Evolutionary conservation across 148 eudicot species (phyloP).

Genomic region (Rhododendron ferrugineum): DNA sequence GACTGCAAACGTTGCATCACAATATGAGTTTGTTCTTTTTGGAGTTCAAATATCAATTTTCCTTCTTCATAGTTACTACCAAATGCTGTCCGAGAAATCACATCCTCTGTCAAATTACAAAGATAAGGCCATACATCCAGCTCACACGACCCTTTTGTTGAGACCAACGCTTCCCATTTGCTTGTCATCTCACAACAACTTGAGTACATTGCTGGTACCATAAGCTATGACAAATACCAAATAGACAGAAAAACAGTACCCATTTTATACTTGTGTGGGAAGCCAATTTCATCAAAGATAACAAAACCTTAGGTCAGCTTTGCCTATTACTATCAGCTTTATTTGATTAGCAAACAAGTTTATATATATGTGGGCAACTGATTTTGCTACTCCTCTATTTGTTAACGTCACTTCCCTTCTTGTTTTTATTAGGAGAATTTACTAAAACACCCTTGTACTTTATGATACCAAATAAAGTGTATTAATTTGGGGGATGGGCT

Average conservation of each 20-base stretch:
- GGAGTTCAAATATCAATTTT: slow-evolving; percentile 22
- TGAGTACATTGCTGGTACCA: slow-evolving; percentile 27
- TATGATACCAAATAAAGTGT: too few relatives aligned
- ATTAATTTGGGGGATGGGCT: too few relatives aligned
- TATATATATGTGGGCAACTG: too few relatives aligned
- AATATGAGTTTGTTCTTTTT: slow-evolving; percentile 19
- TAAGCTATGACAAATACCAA: slow-evolving; percentile 12
- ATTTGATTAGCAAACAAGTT: too few relatives aligned
- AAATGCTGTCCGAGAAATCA: slow-evolving; percentile 26
- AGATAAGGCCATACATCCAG: slow-evolving; percentile 30
- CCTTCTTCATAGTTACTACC: slow-evolving; percentile 21
- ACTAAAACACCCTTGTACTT: too few relatives aligned
- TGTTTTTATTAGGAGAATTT: too few relatives aligned
- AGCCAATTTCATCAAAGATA: not conserved
- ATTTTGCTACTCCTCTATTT: too few relatives aligned
- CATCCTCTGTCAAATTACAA: slow-evolving; percentile 13
- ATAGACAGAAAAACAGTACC: not conserved
- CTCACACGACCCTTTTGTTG: slow-evolving; percentile 15
- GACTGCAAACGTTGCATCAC: slow-evolving; percentile 11
- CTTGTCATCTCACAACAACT: slow-evolving; percentile 29
- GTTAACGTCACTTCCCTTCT: too few relatives aligned
- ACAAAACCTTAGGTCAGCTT: not conserved
- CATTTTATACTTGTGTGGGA: not conserved
- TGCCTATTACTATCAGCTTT: not conserved
- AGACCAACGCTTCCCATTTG: slow-evolving; percentile 22